Base-by-base conservation (phyloP, 495 filamentous ascomycete species). In the Acidiella bohemica region DNA sequence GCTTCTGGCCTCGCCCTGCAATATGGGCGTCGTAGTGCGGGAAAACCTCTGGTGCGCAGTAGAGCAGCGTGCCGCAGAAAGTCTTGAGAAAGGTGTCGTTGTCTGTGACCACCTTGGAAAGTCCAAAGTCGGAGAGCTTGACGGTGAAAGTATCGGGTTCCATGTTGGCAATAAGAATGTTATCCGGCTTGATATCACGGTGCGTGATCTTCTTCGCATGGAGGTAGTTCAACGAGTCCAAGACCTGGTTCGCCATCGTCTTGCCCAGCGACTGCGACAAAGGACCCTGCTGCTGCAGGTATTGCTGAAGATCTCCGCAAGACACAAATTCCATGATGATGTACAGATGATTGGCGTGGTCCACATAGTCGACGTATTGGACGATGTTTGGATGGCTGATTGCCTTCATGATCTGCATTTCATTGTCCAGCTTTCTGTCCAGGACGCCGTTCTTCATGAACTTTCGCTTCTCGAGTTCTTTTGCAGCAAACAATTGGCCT, bases 291-390 rank as follows among this genome's bases (percentile, higher is more conserved):
- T 66, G 61, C 14, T 65, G 56, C 17, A 94, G 65, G 42, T 82
- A 76, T 20, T 69, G 72, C 11, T 76, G 78, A n/a, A 97, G 63
- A 55, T 96, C 90, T 19, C 90, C 90, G 22, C 71, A 70, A 18
- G 72, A 70, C n/a, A 96, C 73, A 54, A 71, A 93, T 51, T 97
- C 90, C 92, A 97, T 95, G 56, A 93, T 80, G 57, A 96, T 92
- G 53, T 92, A 88, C 11, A 94, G 70, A 53, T 84, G 73, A 18
- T 76, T 63, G 4, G 75, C 67, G 56, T 79, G 75, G 47, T 93
- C 84, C 39, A 84, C 67, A 54, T 87, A 78, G 42, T 90, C 82
- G 36, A 90, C 72, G 50, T 85, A 96, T 52, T 83, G 68, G 16
- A 97, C 87, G 46, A 96, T 87, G 50, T 97, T 90, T 2, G 77